These are phyloP conservation scores for Capronia americana DNA, from an alignment of 2,329 filamentous ascomycete genomes.

Conservation along the genomic window DNA sequence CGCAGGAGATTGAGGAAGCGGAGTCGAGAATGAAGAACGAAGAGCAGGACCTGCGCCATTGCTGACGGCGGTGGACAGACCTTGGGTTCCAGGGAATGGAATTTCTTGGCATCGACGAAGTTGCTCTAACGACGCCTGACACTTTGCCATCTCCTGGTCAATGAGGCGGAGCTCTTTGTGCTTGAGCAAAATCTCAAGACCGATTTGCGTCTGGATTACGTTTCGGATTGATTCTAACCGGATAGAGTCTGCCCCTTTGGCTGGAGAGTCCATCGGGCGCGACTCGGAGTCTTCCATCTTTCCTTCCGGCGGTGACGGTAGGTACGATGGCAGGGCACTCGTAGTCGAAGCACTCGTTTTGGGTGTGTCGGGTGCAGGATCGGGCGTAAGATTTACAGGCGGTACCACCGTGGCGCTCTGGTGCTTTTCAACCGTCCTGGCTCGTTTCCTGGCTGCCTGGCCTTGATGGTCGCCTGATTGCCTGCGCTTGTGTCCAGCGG, in stretches of 20 bases:
- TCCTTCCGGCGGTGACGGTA: slow-evolving; percentile 28
- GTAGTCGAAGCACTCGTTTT: slow-evolving; percentile 19
- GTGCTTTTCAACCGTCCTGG: slow-evolving; percentile 25
- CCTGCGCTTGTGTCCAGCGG: slow-evolving; percentile 62
- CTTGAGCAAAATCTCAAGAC: slow-evolving; percentile 89
- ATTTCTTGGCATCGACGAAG: slow-evolving; percentile 90
- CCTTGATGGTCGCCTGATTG: slow-evolving; percentile 42
- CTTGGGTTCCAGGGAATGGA: slow-evolving; percentile 78
- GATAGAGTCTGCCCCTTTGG: slow-evolving; percentile 23
- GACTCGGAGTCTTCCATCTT: slow-evolving; percentile 39
- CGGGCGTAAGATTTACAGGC: background rate
- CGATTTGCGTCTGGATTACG: slow-evolving; percentile 82
- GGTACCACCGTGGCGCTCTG: background rate
- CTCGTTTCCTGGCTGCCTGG: slow-evolving; percentile 32
- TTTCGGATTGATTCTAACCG: slow-evolving; percentile 62
- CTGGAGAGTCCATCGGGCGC: slow-evolving; percentile 36
- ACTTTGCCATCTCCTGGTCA: slow-evolving; percentile 95
- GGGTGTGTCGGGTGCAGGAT: background rate
- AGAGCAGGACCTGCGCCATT: slow-evolving; percentile 73
- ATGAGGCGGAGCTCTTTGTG: slow-evolving; percentile 93
- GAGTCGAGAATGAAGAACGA: slow-evolving; percentile 30
- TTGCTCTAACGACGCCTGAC: slow-evolving; percentile 90
- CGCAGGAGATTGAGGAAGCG: slow-evolving; percentile 73
- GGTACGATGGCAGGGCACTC: slow-evolving; percentile 31
- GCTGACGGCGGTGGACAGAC: slow-evolving; percentile 72